Base-by-base conservation (phyloP, 2,329 filamentous ascomycete genomes). In the Elsinoe necatrix region DNA sequence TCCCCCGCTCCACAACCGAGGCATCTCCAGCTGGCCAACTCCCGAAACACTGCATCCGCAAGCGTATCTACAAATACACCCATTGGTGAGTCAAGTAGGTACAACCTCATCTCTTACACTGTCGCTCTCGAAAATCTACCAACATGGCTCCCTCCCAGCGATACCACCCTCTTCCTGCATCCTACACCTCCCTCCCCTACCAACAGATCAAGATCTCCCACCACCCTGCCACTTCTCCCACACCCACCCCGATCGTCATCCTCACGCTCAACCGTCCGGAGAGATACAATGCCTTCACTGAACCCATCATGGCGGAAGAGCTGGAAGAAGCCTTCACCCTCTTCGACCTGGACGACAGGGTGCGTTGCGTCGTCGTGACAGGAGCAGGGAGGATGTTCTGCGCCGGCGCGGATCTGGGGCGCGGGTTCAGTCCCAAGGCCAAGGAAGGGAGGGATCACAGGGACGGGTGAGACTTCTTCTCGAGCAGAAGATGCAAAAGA, bases 241-340 rank as follows among this genome's bases (percentile, higher is more conserved):
- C 76, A 2, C 77, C 80, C 12, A 86, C 84, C 0, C 77, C 78
- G 14, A 76, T 86, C 54, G 76, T 88, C 51, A 68, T 87, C 60
- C 68, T 87, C 31, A 80, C 80, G 1, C 77, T 88, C 39, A 76
- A 85, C 71, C 80, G 86, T 16, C 85, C 85, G 0, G 68, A 72
- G 9, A 81, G 81, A 58, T 76, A 83, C 71, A 88, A 89, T 77
- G 84, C 82, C 59, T 87, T 88, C 69, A 87, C 83, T 2, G 72
- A 76, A 18, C 73, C 70, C 12, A 87, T 88, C 82, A 78, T 79
- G 63, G 64, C 70, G 14, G 54, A 56, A 48, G 83, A 85, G 63
- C 74, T 89, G 27, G 77, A 81, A 58, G 61, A 69, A 2, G 80
- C 79, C 11, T 79, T 77, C 61, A 66, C 63, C 54, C 73, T 76